Evolutionary conservation across 116 monocot species (phyloP).

Genomic region (Thalassia testudinum): DNA sequence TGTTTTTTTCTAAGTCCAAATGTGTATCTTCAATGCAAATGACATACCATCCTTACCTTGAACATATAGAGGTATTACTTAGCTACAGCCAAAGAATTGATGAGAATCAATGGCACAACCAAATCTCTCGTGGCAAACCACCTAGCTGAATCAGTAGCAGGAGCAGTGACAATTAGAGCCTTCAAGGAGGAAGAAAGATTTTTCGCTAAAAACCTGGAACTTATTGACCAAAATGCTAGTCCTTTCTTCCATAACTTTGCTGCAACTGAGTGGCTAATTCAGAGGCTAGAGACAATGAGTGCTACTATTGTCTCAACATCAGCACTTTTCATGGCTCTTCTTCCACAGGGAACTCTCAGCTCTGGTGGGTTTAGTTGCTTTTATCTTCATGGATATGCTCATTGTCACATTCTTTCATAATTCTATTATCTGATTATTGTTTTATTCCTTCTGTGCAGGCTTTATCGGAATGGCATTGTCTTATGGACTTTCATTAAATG

Average conservation of each 20-base stretch:
- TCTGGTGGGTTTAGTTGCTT: conserved; percentile 16
- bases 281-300: conserved; percentile 59
- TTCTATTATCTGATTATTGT: background rate
- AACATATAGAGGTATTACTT: conserved; percentile 50
- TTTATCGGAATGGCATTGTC: conserved; percentile 81
- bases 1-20: background rate
- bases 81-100: conserved; percentile 67
- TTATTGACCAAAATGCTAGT: conserved; percentile 62
- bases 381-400: too few relatives aligned
- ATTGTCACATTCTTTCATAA: too few relatives aligned
- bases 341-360: conserved; percentile 63
- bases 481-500: conserved; percentile 74
- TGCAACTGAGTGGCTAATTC: conserved; percentile 75
- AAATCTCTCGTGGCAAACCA: conserved; percentile 68
- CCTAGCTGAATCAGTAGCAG: conserved; percentile 56
- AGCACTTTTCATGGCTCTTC: conserved; percentile 59
- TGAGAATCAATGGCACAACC: conserved; percentile 79
- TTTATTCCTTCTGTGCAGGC: conserved; percentile 25
- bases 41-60: too few relatives aligned
- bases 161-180: conserved; percentile 69
- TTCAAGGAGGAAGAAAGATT: conserved; percentile 62
- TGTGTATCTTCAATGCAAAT: too few relatives aligned
- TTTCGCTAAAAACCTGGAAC: conserved; percentile 49
- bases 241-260: conserved; percentile 67
- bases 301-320: conserved; percentile 48